These are phyloP conservation scores for Rhodotorula toruloides DNA, from an alignment of 768 basidiomycete species.

Conservation along the genomic window DNA sequence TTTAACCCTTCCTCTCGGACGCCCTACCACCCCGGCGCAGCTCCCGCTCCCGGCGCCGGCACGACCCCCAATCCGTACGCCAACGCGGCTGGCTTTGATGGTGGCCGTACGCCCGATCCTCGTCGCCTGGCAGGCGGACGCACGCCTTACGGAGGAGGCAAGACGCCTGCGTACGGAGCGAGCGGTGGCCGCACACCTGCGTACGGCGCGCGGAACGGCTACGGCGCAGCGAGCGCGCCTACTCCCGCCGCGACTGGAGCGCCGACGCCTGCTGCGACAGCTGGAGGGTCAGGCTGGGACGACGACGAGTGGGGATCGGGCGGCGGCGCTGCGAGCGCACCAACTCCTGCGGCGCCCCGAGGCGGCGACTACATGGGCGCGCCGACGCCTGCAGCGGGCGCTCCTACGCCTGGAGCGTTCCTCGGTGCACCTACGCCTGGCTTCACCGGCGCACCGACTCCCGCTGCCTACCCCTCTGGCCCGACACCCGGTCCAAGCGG, in stretches of 20 bases:
- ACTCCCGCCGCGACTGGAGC: constrained; percentile 18
- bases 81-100: constrained; percentile 15
- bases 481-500: constrained; percentile 46
- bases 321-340: constrained; percentile 3
- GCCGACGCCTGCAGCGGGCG: constrained; percentile 41
- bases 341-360: constrained; percentile 7
- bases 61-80: too few species aligned
- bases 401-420: constrained; percentile 23
- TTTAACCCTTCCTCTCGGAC: constrained; percentile 37
- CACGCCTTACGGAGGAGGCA: constrained; percentile 14
- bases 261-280: constrained; percentile 23
- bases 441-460: constrained; percentile 48
- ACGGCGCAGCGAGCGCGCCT: constrained; percentile 19
- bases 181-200: constrained; percentile 17
- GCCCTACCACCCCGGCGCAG: constrained; percentile 12
- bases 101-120: constrained; percentile 28
- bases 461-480: constrained; percentile 45
- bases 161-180: constrained; percentile 18
- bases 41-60: not conserved
- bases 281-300: constrained; percentile 10
- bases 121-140: constrained; percentile 5
- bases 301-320: constrained; percentile 33
- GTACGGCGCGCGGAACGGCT: constrained; percentile 28
- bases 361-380: constrained; percentile 36
- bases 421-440: constrained; percentile 50